These are phyloP conservation scores for Truncatella angustata DNA, from an alignment of 2,329 filamentous ascomycete species.

Conservation along the genomic window DNA sequence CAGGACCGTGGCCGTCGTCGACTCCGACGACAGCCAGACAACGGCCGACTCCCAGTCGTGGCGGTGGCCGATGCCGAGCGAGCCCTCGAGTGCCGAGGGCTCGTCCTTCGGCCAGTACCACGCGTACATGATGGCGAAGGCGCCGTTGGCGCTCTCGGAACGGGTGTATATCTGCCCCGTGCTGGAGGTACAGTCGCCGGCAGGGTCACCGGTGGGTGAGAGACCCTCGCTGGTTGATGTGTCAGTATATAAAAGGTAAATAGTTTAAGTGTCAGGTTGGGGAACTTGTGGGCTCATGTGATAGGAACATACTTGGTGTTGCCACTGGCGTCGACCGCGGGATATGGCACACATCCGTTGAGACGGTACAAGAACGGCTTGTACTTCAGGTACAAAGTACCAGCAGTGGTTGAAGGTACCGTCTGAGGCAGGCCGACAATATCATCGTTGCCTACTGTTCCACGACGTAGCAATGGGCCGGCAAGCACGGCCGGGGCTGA, in stretches of 20 bases:
- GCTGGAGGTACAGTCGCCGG: slow-evolving; percentile 23
- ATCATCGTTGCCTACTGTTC: slow-evolving; percentile 23
- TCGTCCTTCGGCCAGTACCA: slow-evolving; percentile 38
- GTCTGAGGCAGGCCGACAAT: slow-evolving; percentile 53
- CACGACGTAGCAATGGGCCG: slow-evolving; percentile 17
- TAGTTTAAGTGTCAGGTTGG: too few relatives aligned
- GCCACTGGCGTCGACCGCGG: slow-evolving; percentile 51
- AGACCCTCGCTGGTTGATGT: slow-evolving; percentile 25
- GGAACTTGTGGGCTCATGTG: not conserved
- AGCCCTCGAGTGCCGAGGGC: slow-evolving; percentile 20
- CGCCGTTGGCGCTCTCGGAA: slow-evolving; percentile 21
- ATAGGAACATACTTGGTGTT: slow-evolving; percentile 19
- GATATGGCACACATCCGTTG: slow-evolving; percentile 57
- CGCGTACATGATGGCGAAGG: slow-evolving; percentile 31
- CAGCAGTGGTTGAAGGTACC: slow-evolving; percentile 43
- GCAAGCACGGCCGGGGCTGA: slow-evolving; percentile 9
- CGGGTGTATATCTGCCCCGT: slow-evolving; percentile 33
- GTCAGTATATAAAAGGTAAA: too few relatives aligned
- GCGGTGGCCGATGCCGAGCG: slow-evolving; percentile 29
- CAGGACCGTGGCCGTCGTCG: slow-evolving; percentile 22
- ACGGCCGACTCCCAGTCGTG: slow-evolving; percentile 35
- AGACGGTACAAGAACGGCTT: slow-evolving; percentile 48
- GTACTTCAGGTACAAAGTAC: slow-evolving; percentile 51
- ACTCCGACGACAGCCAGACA: slow-evolving; percentile 25
- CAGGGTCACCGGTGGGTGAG: slow-evolving; percentile 20